These are phyloP conservation scores for Zymoseptoria tritici DNA, from an alignment of 2,329 filamentous ascomycete species.

Conservation along the genomic window DNA sequence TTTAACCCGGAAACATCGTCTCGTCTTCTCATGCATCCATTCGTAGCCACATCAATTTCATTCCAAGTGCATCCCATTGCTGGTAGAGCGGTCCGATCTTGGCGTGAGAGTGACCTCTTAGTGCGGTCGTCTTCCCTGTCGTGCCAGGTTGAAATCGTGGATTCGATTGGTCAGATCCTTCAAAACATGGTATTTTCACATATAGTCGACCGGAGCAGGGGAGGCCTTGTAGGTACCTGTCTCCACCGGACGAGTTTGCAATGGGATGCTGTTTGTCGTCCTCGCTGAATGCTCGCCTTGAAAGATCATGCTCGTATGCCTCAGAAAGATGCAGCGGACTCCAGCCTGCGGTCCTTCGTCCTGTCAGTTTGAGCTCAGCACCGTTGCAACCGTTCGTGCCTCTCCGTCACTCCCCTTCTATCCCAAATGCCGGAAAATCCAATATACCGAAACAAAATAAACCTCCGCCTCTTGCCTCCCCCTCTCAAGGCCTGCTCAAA, in stretches of 20 bases:
- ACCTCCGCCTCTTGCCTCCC: neutral
- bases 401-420: neutral
- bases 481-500: neutral
- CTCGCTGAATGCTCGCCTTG: neutral
- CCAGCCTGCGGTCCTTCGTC: neutral
- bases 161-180: no score
- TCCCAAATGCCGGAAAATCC: neutral
- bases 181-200: no score
- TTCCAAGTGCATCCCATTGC: no score
- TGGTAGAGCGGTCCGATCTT: no score
- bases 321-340: neutral
- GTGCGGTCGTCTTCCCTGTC: neutral
- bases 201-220: no score
- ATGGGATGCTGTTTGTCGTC: neutral
- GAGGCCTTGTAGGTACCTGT: no score
- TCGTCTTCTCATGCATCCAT: neutral
- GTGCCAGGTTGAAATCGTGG: no score
- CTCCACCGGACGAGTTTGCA: no score
- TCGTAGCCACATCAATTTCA: neutral
- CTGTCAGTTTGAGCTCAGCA: neutral
- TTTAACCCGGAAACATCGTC: neutral
- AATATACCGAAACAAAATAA: neutral
- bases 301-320: neutral
- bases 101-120: no score
- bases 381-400: neutral